Evolutionary conservation across 257 asterid genomes (phyloP).

Genomic region (Nicotiana sylvestris): DNA sequence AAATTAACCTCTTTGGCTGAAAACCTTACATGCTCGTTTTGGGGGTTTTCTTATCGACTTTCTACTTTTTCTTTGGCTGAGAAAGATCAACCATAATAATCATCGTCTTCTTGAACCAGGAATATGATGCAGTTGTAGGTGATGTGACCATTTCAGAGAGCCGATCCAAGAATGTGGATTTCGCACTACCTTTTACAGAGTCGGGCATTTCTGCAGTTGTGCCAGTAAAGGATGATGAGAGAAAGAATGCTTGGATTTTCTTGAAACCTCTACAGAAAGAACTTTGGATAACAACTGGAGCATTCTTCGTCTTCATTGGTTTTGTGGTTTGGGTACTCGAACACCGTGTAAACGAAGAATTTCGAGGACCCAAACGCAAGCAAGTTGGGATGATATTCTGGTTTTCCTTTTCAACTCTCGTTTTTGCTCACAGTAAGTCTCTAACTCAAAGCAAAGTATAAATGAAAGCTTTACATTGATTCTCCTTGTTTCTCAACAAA

Average conservation of each 20-base stretch:
- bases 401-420: constrained; percentile 38
- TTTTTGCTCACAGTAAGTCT: constrained; percentile 33
- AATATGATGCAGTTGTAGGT: constrained; percentile 40
- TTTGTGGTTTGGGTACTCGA: constrained; percentile 39
- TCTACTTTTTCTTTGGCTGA: background rate
- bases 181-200: constrained; percentile 36
- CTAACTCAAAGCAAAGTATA: background rate
- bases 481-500: background rate
- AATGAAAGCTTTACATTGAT: background rate
- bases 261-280: constrained; percentile 26
- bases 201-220: constrained; percentile 35
- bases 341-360: constrained; percentile 30
- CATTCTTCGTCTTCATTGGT: constrained; percentile 27
- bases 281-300: constrained; percentile 32
- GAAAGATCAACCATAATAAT: background rate
- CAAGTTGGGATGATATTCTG: constrained; percentile 41
- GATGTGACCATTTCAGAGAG: constrained; percentile 34
- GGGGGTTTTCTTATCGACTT: background rate
- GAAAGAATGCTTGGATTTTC: constrained; percentile 24
- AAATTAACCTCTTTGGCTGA: background rate
- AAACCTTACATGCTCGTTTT: background rate
- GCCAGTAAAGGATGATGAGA: constrained; percentile 18
- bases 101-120: constrained; percentile 11
- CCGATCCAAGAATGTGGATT: constrained; percentile 39
- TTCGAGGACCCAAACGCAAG: constrained; percentile 32